Evolutionary conservation across 2,329 filamentous ascomycete genomes (phyloP).

Genomic region (Alternaria incomplexa): DNA sequence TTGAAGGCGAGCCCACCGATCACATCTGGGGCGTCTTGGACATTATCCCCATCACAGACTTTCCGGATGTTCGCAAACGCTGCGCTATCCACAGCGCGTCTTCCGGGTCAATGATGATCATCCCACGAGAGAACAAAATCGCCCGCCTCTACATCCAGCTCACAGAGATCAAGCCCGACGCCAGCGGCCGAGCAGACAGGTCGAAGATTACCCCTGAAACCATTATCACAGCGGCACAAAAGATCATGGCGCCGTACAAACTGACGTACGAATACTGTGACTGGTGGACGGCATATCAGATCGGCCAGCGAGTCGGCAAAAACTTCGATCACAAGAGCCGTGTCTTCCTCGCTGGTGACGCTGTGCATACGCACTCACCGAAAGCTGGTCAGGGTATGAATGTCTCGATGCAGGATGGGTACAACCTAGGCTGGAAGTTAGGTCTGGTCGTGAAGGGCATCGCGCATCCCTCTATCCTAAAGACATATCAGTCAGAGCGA

Average conservation of each 20-base stretch:
- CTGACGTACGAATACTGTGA: constrained; percentile 68
- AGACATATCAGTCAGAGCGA: constrained; percentile 62
- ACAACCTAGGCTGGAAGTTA: constrained; percentile 65
- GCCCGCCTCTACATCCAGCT: constrained; percentile 72
- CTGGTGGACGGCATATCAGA: constrained; percentile 73
- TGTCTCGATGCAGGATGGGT: constrained; percentile 71
- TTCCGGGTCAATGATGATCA: constrained; percentile 67
- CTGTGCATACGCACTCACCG: constrained; percentile 63
- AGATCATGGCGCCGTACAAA: constrained; percentile 71
- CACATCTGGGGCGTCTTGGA: constrained; percentile 62
- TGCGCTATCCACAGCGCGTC: constrained; percentile 64
- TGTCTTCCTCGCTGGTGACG: constrained; percentile 75
- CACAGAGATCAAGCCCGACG: constrained; percentile 54
- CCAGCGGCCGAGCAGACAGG: constrained; percentile 59
- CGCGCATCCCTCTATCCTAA: constrained; percentile 51
- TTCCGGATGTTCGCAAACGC: constrained; percentile 65
- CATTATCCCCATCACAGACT: constrained; percentile 62
- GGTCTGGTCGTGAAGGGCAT: constrained; percentile 56
- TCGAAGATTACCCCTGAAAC: constrained; percentile 68
- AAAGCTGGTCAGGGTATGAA: constrained; percentile 78
- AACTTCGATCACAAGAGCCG: constrained; percentile 63
- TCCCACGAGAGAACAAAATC: constrained; percentile 67
- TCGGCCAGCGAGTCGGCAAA: constrained; percentile 68
- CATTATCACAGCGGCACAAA: constrained; percentile 68
- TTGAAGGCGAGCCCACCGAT: constrained; percentile 63